A percentile compares a stretch with the other conserved stretches of the same genome.
phyloP scores from a whole-genome alignment of 352 stramenopile genomes.

The Phytophthora citrophthora region DNA sequence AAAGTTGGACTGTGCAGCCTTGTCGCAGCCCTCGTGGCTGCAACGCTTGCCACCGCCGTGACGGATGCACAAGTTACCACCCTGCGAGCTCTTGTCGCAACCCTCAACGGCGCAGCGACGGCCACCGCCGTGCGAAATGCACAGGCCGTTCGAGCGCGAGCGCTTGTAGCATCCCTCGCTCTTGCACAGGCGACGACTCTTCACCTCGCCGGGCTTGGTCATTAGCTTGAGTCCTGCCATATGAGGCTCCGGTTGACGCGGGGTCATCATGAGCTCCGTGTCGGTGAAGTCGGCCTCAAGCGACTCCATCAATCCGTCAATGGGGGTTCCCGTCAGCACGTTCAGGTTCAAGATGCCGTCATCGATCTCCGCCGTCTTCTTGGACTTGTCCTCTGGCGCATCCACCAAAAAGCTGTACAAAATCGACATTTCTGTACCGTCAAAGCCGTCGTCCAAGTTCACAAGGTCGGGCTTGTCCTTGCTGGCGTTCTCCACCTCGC shows the following conservation, averaged over 20 bases:
- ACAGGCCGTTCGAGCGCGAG: conserved; percentile 85
- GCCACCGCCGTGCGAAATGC: conserved; percentile 86
- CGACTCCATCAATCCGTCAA: conserved; percentile 78
- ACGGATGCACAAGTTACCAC: conserved; percentile 85
- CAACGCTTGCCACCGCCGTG: conserved; percentile 88
- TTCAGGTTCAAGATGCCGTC: conserved; percentile 84
- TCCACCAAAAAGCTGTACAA: conserved; percentile 88
- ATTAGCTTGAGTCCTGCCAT: conserved; percentile 15
- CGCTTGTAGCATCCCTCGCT: conserved; percentile 86
- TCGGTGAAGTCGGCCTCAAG: conserved; percentile 75
- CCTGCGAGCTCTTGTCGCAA: conserved; percentile 85
- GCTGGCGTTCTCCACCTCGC: conserved; percentile 52
- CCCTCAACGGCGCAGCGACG: conserved; percentile 77
- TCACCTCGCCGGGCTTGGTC: conserved; percentile 26
- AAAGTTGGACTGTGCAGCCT: conserved; percentile 85
- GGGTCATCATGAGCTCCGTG: conserved; percentile 72
- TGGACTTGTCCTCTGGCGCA: conserved; percentile 67
- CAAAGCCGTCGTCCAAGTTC: conserved; percentile 84
- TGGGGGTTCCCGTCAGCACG: conserved; percentile 64
- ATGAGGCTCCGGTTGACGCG: conserved; percentile 27
- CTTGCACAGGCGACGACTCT: conserved; percentile 69
- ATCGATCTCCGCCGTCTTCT: conserved; percentile 59
- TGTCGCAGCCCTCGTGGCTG: conserved; percentile 77
- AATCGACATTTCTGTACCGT: conserved; percentile 88
- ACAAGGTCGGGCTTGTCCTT: conserved; percentile 82